Percentiles rank a stretch among this genome's conserved stretches.
Evolutionary conservation across 257 asterid species (phyloP).

Genomic region (Ligustrum vulgare): DNA sequence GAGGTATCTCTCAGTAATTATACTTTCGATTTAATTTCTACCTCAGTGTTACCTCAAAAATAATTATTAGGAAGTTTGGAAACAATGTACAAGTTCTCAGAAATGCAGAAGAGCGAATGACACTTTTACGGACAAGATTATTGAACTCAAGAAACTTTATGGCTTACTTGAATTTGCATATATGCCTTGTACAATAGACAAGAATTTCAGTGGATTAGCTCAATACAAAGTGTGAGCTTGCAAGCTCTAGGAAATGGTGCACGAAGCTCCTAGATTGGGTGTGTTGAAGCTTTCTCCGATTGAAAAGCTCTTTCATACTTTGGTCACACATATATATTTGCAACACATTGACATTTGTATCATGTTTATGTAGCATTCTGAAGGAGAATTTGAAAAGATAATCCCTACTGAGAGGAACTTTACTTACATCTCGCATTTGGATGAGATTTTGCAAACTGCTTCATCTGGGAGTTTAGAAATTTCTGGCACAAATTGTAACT

Average conservation of each 20-base stretch:
- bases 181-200: neutral
- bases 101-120: neutral
- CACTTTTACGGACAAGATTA: neutral
- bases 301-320: neutral
- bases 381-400: conserved; percentile 20
- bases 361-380: neutral
- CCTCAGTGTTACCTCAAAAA: conserved; percentile 15
- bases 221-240: neutral
- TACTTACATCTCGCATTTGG: conserved; percentile 10
- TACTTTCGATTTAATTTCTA: conserved; percentile 18
- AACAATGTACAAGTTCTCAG: neutral
- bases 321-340: too few species aligned
- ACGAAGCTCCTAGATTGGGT: neutral
- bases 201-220: neutral
- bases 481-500: conserved; percentile 7
- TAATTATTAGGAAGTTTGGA: conserved; percentile 5
- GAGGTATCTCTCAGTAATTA: conserved; percentile 56
- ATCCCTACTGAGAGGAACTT: conserved; percentile 12
- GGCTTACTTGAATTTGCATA: neutral
- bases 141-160: neutral
- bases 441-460: conserved; percentile 14
- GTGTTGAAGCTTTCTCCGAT: neutral
- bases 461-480: conserved; percentile 1
- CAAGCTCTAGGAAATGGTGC: neutral
- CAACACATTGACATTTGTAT: neutral